Evolutionary conservation across 2,329 filamentous ascomycete species (phyloP), one percentile per base, ranked within the genome.

Genomic region (Whalleya microplaca): DNA sequence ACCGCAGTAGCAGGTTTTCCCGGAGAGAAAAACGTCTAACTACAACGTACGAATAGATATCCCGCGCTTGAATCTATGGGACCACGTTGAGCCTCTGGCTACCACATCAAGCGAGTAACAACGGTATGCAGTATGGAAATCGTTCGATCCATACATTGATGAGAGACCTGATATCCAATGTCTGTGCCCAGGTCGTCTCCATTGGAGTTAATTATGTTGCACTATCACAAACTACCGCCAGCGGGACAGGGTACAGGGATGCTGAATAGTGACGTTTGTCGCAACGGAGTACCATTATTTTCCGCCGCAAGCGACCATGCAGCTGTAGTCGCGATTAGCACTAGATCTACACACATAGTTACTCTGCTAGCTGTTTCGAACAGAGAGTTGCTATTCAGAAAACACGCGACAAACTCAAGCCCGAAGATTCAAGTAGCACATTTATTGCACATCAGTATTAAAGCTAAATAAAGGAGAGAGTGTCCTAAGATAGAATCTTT

Each of bases 261-360:
- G 32, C 10, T 41, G 44, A 56, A 48, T 41, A 51, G 56, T 56
- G 57, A 56, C 50, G 60, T 57, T 62, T 55, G 27, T 54, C 50
- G 47, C 42, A 60, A 19, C 19, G 51, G 51, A 56, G 56, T 47
- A 45, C 32, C 41, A 53, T 63, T 54, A 37, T 59, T 58, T 59
- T 41, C 58, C 61, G 58, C 58, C 49, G 23, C 54, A 63, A 58
- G 61, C 61, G 61, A 61, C 27, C 51, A 41, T 23, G 41, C 37
- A 19, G 6, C 19, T 21, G 21, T 18, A 45, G 51, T 47, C 41
- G 32, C 20, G 27, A 40, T 12, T n/a, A n/a, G n/a, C n/a, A n/a
- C n/a, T n/a, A n/a, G n/a, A n/a, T n/a, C n/a, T n/a, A n/a, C n/a
- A n/a, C n/a, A n/a, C n/a, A n/a, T n/a, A n/a, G n/a, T n/a, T n/a